Evolutionary conservation across 352 stramenopile species (phyloP), one percentile per base, ranked within the genome.

Genomic region (Globisporangium carolinianum): DNA sequence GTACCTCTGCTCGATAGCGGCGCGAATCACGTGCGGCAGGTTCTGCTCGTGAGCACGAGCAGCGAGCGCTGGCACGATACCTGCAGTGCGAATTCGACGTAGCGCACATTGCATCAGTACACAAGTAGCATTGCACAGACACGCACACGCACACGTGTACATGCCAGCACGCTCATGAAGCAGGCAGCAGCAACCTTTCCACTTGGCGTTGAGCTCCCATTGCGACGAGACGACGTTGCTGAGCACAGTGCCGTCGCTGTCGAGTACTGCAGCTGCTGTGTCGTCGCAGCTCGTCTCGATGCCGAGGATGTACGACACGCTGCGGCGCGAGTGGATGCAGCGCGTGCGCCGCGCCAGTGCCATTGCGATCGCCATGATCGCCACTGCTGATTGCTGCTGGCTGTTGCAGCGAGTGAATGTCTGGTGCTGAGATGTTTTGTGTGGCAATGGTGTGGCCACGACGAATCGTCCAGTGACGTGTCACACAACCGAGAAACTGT

Each of bases 211-310:
- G 58, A 95, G 77, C 53, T 93, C 85, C 85, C 85, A 95, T 48
- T 98, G 96, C 9, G 91, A 98, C 50, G 92, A 97, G 24, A 98
- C 76, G 45, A 96, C 84, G 75, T 91, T 96, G 62, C 91, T 95
- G 1, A 98, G 69, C 50, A 98, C 97, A 12, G 73, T 72, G 15
- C 96, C 95, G 63, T 97, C 82, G 39, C 77, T 83, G 51, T 94
- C 76, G 17, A 98, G 72, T 39, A 98, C 76, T 6, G 93, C 94
- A 2, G 86, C 92, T 8, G 72, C 85, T 45, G 94, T 98, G 69
- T 98, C 95, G 69, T 98, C 94, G 67, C 95, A 98, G 53, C 89
- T 91, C 32, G 93, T 98, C 71, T 98, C 94, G 63, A 98, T 98
- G 17, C 96, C 94, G 53, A 99, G 71, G 8, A 98, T 73, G 53